A percentile compares a stretch with the other conserved stretches of the same genome.
Conservation (phyloP, 2,329 filamentous ascomycete genomes). For the Diaporthe vexans region DNA sequence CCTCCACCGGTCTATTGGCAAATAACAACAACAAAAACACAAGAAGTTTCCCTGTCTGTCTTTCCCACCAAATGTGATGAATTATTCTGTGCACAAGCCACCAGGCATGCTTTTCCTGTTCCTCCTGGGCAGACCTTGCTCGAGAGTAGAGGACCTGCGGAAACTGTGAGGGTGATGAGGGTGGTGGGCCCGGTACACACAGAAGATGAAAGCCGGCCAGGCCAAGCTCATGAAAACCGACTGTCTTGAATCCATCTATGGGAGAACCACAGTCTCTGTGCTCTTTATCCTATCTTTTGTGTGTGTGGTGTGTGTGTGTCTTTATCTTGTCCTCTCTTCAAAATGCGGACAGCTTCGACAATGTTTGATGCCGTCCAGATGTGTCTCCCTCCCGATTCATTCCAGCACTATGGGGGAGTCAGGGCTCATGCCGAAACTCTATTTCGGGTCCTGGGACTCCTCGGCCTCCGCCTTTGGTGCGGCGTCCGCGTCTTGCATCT, state of each 20-base stretch:
- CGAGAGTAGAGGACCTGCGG: not conserved
- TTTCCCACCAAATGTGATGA: conserved; percentile 9
- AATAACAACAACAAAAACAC: not conserved
- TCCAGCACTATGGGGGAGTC: conserved; percentile 12
- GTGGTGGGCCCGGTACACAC: not conserved
- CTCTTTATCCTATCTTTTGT: conserved; percentile 28
- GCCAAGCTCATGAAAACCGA: conserved; percentile 2
- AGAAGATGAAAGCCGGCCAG: not conserved
- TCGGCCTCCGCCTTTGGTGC: conserved; percentile 63
- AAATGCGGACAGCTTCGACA: not conserved
- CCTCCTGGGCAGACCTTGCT: too few relatives aligned
- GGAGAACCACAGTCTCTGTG: conserved; percentile 14
- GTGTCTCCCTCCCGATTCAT: not conserved
- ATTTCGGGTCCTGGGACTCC: conserved; percentile 54
- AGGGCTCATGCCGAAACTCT: conserved; percentile 26
- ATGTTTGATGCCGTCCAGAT: too few relatives aligned
- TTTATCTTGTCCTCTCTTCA: not conserved
- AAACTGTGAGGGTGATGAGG: not conserved
- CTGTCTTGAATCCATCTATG: conserved; percentile 27
- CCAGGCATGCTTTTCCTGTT: not conserved
- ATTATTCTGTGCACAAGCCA: not conserved
- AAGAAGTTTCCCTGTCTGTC: not conserved
- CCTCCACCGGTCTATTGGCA: conserved; percentile 19
- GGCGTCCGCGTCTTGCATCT: conserved; percentile 74
- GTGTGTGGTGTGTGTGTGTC: not conserved